Evolutionary conservation across 176 grass and related monocot species (phyloP), one percentile per base, ranked within the genome.

Genomic region (Carex scoparia): DNA sequence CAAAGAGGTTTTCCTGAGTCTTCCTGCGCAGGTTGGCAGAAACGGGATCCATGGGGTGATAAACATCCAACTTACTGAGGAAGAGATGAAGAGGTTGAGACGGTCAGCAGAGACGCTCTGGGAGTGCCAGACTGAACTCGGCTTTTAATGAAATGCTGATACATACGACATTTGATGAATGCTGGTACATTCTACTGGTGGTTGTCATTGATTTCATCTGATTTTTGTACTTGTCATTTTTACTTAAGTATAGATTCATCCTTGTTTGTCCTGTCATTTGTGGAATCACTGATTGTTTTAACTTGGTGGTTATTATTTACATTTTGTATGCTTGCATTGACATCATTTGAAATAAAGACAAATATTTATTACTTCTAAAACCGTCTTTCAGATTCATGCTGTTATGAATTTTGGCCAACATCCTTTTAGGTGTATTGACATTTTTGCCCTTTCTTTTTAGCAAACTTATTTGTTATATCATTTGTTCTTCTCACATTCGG

Each of bases 1-100:
- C 16, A 88, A 81, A n/a, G 55, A 94, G 66, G 30, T 97, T 46
- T 97, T 97, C 79, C 91, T 97, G 56, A 97, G 94, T 88, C 85
- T 97, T 12, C 94, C 94, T 0, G 89, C 94, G 0, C 87, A 81
- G 82, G 81, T 97, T 1, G 94, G 91, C 0, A 79, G 88, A 0
- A 84, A 11, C 0, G 94, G 94, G 5, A 81, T 97, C 1, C 88
- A 92, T 2, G 90, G 90, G 4, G 89, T 91, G 5, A 86, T 75
- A 0, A 87, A 90, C 15, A 89, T 97, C 84, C 88, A 94, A 7
- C 91, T 97, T 67, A 97, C 94, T 0, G 89, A 94, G 3, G 94
- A 88, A 5, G 94, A 97, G 74, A 61, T 62, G 2, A 88, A 16
- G 1, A 85, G 86, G 27, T 91, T 97, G 77, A 64, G 86, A 0